These are phyloP conservation scores for Coniosporium apollinis DNA, from an alignment of 495 filamentous ascomycete species.

Conservation along the genomic window DNA sequence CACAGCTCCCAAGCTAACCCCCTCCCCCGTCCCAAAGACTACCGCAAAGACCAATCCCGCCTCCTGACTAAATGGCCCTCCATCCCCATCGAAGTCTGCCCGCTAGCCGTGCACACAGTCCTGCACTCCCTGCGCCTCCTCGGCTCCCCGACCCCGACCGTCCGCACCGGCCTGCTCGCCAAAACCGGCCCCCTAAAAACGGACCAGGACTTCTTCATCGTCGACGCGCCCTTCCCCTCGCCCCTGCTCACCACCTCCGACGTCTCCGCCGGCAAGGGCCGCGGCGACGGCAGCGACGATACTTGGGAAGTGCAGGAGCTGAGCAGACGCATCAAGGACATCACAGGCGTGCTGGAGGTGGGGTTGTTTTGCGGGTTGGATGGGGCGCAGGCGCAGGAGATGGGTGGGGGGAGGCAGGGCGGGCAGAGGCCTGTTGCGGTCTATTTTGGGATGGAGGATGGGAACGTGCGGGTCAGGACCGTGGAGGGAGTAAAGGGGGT, in stretches of 20 bases:
- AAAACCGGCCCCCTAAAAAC: slow-evolving; percentile 79
- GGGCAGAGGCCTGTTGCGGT: slow-evolving; percentile 85
- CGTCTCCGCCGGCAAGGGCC: slow-evolving; percentile 24
- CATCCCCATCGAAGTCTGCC: slow-evolving; percentile 86
- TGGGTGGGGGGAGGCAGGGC: slow-evolving; percentile 35
- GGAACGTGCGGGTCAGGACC: slow-evolving; percentile 23
- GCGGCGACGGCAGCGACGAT: slow-evolving; percentile 29
- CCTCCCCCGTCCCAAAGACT: slow-evolving; percentile 34
- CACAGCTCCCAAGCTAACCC: neutral
- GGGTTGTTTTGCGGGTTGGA: slow-evolving; percentile 75
- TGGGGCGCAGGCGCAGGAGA: slow-evolving; percentile 44
- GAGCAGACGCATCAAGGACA: slow-evolving; percentile 53
- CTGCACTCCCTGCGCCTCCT: slow-evolving; percentile 47
- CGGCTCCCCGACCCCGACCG: slow-evolving; percentile 47
- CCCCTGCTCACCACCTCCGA: slow-evolving; percentile 44
- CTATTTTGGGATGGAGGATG: slow-evolving; percentile 87
- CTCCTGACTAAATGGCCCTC: slow-evolving; percentile 68
- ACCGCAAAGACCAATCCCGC: slow-evolving; percentile 63
- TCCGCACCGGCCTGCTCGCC: slow-evolving; percentile 47
- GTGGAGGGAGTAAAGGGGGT: slow-evolving; percentile 2
- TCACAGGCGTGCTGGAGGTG: slow-evolving; percentile 80
- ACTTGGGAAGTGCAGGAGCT: slow-evolving; percentile 57
- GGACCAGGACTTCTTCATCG: slow-evolving; percentile 84
- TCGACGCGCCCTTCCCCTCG: slow-evolving; percentile 74
- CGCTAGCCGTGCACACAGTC: slow-evolving; percentile 57